These are phyloP conservation scores for Saccharomyces uvarum DNA, from an alignment of 1,139 yeast genomes.

Conservation along the genomic window DNA sequence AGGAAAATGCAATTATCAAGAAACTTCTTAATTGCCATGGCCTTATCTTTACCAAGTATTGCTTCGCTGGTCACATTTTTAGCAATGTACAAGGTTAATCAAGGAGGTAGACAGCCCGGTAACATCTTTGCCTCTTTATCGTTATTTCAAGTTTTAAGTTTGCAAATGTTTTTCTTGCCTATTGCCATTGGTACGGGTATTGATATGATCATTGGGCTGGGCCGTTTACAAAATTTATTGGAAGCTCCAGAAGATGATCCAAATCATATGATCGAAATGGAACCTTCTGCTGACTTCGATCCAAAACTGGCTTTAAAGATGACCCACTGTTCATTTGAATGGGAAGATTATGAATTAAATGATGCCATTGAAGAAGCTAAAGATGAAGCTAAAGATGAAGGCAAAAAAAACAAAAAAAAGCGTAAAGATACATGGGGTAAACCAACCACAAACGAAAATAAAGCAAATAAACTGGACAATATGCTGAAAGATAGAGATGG, in stretches of 20 bases:
- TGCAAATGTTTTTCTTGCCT: constrained; percentile 66
- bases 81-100: constrained; percentile 49
- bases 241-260: constrained; percentile 37
- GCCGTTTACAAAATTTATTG: constrained; percentile 51
- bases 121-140: constrained; percentile 74
- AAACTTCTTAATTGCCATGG: constrained; percentile 52
- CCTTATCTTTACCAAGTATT: constrained; percentile 54
- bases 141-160: constrained; percentile 59
- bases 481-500: constrained; percentile 19
- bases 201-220: constrained; percentile 61
- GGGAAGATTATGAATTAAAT: constrained; percentile 48
- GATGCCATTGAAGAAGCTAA: constrained; percentile 28
- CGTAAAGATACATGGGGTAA: constrained; percentile 11
- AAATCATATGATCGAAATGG: constrained; percentile 6
- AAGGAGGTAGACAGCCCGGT: constrained; percentile 48
- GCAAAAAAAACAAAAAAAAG: constrained; percentile 15
- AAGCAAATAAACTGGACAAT: constrained; percentile 19
- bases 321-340: constrained; percentile 50
- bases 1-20: constrained; percentile 47
- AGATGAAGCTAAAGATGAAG: constrained; percentile 17
- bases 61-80: constrained; percentile 71
- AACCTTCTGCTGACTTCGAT: constrained; percentile 2
- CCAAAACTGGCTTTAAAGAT: constrained; percentile 39
- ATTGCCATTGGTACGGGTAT: constrained; percentile 50
- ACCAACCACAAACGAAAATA: constrained; percentile 1